phyloP scores from a whole-genome alignment of 805 yeast genomes.

The Metschnikowia shivogae region DNA sequence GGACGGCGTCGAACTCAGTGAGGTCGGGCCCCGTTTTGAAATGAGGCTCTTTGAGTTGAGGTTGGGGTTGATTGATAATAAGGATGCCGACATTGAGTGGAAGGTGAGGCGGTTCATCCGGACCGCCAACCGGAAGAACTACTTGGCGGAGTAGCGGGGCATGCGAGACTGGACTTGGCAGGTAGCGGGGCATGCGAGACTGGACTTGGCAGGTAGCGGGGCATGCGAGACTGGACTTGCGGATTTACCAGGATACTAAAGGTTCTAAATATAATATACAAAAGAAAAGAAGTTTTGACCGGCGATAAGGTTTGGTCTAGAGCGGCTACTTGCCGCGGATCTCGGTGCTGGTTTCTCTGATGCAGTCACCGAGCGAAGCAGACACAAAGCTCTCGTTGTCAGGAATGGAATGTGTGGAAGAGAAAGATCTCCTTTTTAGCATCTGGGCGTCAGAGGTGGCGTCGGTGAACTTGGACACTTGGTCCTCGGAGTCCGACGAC shows the following conservation, averaged over 20 bases:
- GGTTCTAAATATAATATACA: constrained; percentile 2
- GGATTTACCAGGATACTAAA: background rate
- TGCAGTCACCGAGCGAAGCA: constrained; percentile 37
- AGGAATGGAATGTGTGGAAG: constrained; percentile 12
- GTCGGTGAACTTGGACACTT: constrained; percentile 6
- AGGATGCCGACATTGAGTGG: constrained; percentile 99
- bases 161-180: background rate
- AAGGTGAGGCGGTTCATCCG: constrained; percentile 86
- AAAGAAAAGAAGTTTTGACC: constrained; percentile 2
- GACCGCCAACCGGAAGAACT: constrained; percentile 93
- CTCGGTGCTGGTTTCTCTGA: constrained; percentile 37
- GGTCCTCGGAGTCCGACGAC: constrained; percentile 22
- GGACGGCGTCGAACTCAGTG: constrained; percentile 87
- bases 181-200: background rate
- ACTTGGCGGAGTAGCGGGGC: constrained; percentile 47
- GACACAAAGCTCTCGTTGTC: constrained; percentile 38
- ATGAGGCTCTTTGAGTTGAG: constrained; percentile 87
- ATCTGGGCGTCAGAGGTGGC: constrained; percentile 5
- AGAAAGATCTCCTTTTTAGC: constrained; percentile 15
- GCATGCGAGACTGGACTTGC: background rate
- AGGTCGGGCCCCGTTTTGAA: constrained; percentile 97
- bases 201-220: too few relatives aligned
- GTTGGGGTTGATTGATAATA: constrained; percentile 88
- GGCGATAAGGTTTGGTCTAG: background rate
- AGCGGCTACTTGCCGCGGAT: constrained; percentile 23